These are phyloP conservation scores for Lachancea lanzarotensis DNA, from an alignment of 805 yeast species.

Conservation along the genomic window DNA sequence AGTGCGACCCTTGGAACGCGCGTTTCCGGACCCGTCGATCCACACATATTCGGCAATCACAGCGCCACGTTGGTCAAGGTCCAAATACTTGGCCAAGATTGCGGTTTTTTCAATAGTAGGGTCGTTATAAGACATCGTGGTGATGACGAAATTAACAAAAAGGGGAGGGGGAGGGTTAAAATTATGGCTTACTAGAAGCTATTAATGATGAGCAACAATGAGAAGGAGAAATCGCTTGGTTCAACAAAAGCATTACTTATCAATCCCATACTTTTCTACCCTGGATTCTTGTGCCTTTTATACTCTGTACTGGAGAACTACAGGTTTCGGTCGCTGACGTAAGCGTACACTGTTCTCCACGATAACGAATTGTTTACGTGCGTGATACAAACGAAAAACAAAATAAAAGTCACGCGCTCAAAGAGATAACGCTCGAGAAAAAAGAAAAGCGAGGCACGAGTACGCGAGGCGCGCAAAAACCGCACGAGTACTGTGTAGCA, in stretches of 20 bases:
- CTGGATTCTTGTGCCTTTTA: background rate
- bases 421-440: background rate
- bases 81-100: constrained; percentile 74
- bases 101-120: constrained; percentile 50
- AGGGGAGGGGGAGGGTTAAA: background rate
- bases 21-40: constrained; percentile 88
- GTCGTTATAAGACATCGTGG: background rate
- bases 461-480: background rate
- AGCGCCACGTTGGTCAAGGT: constrained; percentile 77
- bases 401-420: background rate
- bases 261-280: no score
- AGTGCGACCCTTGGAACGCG: constrained; percentile 94
- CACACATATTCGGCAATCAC: constrained; percentile 95
- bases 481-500: background rate
- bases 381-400: constrained; percentile 2
- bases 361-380: background rate
- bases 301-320: background rate
- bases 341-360: background rate
- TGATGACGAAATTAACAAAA: no score
- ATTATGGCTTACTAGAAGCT: background rate
- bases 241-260: no score
- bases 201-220: no score
- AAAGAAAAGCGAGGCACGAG: background rate
- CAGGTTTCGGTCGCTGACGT: background rate
- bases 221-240: no score